phyloP scores from a whole-genome alignment of 2,329 filamentous ascomycete species.

The Talaromyces sp. region DNA sequence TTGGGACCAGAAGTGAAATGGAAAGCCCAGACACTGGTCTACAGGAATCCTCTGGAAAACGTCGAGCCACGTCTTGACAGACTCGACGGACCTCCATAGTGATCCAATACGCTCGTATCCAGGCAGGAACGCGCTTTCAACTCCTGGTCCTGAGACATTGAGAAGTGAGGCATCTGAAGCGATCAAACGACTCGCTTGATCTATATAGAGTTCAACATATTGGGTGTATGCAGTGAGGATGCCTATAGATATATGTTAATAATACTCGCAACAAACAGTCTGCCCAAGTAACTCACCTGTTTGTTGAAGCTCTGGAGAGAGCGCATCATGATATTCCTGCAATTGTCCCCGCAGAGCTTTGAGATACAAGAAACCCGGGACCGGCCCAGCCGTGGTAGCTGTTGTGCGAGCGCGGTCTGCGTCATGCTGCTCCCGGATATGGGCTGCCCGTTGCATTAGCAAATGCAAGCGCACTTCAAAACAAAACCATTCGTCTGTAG shows the following conservation, averaged over 20 bases:
- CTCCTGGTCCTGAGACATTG: conserved; percentile 3
- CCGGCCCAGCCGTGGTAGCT: neutral
- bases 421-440: conserved; percentile 27
- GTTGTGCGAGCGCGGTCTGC: conserved; percentile 12
- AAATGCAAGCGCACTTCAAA: conserved; percentile 34
- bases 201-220: conserved; percentile 24
- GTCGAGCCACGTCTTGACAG: conserved; percentile 29
- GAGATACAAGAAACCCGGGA: conserved; percentile 20
- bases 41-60: conserved; percentile 19
- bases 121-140: conserved; percentile 9
- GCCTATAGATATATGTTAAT: conserved; percentile 13
- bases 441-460: conserved; percentile 25
- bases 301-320: conserved; percentile 18
- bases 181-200: conserved; percentile 21
- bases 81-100: conserved; percentile 30
- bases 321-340: conserved; percentile 24
- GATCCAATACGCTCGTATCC: conserved; percentile 28
- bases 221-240: conserved; percentile 24
- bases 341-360: conserved; percentile 26
- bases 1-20: conserved; percentile 35
- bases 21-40: conserved; percentile 22
- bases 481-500: conserved; percentile 25
- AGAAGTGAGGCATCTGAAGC: conserved; percentile 13
- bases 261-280: conserved; percentile 1
- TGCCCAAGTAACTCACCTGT: conserved; percentile 13